Evolutionary conservation across 2,329 filamentous ascomycete species (phyloP), one percentile per base, ranked within the genome.

Genomic region (Ceratocystis eucalypticola): DNA sequence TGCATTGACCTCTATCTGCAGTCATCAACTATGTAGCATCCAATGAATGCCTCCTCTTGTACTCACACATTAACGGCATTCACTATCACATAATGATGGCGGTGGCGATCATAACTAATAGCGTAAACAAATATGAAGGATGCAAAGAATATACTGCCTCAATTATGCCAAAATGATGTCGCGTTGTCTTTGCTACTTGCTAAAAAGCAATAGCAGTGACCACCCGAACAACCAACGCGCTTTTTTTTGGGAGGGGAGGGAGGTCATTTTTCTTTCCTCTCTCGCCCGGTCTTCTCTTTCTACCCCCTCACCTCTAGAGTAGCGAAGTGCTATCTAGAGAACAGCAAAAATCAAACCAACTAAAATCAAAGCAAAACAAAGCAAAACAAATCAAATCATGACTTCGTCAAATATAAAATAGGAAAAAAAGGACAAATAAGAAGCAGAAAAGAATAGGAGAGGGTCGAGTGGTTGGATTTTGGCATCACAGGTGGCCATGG

Each of bases 291-390:
- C 25, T 25, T 53, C 50, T 61, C 44, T 45, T 45, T 61, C 20
- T 46, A 10, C 20, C 22, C 44, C 17, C 53, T 45, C 30, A n/a
- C 37, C n/a, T 25, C 37, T 6, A 62, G 22, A 62, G 28, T 64
- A 67, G 61, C 65, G 61, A 67, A 67, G 65, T 64, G 65, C 61
- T 67, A 67, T 61, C 46, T 61, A 17, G 53, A 30, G 12, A 50
- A 44, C 25, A 44, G 41, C 33, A 57, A 62, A 15, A 41, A 64
- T 33, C n/a, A 64, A 66, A 44, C 41, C 25, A 65, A n/a, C 45
- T 41, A 62, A 15, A 59, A 61, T 37, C n/a, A 64, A 66, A 53
- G 28, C 22, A 65, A 25, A 20, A 45, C 46, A 50, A 25, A 20
- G 53, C 46, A 50, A 50, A 50, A 1, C 10, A 65, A 62, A 66